These are phyloP conservation scores for Coemansia erecta DNA, from an alignment of 192 early-diverging fungal genomes.

Conservation along the genomic window DNA sequence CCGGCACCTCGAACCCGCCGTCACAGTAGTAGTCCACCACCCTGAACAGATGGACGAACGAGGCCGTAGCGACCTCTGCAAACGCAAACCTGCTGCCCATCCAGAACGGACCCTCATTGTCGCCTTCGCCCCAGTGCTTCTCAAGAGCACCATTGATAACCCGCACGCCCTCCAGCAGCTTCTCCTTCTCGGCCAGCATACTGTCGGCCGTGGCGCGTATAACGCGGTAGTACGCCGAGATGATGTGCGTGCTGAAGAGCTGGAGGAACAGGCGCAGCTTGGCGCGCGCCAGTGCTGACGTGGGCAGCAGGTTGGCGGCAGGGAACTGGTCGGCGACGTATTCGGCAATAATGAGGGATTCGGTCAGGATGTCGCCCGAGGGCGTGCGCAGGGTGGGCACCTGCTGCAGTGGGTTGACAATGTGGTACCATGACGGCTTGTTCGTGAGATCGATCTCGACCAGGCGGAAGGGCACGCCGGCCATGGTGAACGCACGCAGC, in stretches of 20 bases:
- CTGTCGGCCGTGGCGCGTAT: neutral
- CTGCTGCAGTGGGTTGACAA: slow-evolving; percentile 58
- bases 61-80: slow-evolving; percentile 23
- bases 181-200: neutral
- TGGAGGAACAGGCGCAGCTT: slow-evolving; percentile 6
- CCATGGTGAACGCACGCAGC: slow-evolving; percentile 56
- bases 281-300: neutral
- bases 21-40: slow-evolving; percentile 15
- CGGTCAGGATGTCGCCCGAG: slow-evolving; percentile 52
- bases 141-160: neutral
- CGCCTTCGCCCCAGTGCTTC: neutral
- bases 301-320: slow-evolving; percentile 21
- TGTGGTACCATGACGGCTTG: slow-evolving; percentile 58
- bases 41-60: slow-evolving; percentile 21
- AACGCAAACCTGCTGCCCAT: slow-evolving; percentile 15
- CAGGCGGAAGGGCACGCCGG: slow-evolving; percentile 43
- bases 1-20: slow-evolving; percentile 17
- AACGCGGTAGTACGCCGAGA: neutral
- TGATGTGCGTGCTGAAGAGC: slow-evolving; percentile 1
- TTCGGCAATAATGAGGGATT: slow-evolving; percentile 60
- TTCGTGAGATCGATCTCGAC: slow-evolving; percentile 61
- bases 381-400: slow-evolving; percentile 56
- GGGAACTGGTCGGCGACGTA: slow-evolving; percentile 57
- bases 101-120: slow-evolving; percentile 28
- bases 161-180: slow-evolving; percentile 3